Percentiles rank a stretch among this genome's conserved stretches.
Evolutionary conservation across 768 basidiomycete genomes (phyloP).

Genomic region (Tricholoma hemisulphureum): DNA sequence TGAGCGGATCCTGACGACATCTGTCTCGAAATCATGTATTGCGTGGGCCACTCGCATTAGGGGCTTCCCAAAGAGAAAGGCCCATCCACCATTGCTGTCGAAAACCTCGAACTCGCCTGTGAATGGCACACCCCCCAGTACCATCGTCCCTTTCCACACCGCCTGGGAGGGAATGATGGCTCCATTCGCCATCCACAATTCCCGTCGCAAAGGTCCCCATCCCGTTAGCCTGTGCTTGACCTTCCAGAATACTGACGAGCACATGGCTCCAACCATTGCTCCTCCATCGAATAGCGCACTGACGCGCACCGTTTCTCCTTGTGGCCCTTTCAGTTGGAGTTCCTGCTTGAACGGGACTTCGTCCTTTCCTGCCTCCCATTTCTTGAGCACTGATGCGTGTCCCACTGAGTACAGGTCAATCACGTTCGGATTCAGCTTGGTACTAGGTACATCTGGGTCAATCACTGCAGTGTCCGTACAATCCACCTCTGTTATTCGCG

Average conservation of each 20-base stretch:
- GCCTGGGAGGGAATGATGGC: constrained; percentile 14
- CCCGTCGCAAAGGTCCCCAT: not conserved
- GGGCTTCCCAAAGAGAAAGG: too few species aligned
- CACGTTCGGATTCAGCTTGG: not conserved
- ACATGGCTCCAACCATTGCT: constrained; percentile 14
- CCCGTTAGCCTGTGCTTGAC: constrained; percentile 9
- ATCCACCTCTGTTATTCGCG: not conserved
- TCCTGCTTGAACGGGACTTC: too few species aligned
- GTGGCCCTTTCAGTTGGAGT: too few species aligned
- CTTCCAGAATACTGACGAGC: constrained; percentile 12
- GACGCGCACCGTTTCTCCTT: too few species aligned
- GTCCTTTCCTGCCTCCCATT: too few species aligned
- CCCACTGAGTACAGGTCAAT: not conserved
- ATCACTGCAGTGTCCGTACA: not conserved
- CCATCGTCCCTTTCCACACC: constrained; percentile 21
- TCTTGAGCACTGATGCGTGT: too few species aligned
- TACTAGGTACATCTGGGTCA: not conserved
- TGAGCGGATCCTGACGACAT: not conserved
- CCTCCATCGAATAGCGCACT: too few species aligned
- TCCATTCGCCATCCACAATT: constrained; percentile 34
- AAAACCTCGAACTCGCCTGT: constrained; percentile 21
- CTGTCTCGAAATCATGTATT: not conserved
- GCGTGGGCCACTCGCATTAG: not conserved
- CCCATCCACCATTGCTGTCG: constrained; percentile 8
- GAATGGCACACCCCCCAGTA: constrained; percentile 7